Evolutionary conservation across 2,329 filamentous ascomycete species (phyloP).

Genomic region (Colletotrichum sp.): DNA sequence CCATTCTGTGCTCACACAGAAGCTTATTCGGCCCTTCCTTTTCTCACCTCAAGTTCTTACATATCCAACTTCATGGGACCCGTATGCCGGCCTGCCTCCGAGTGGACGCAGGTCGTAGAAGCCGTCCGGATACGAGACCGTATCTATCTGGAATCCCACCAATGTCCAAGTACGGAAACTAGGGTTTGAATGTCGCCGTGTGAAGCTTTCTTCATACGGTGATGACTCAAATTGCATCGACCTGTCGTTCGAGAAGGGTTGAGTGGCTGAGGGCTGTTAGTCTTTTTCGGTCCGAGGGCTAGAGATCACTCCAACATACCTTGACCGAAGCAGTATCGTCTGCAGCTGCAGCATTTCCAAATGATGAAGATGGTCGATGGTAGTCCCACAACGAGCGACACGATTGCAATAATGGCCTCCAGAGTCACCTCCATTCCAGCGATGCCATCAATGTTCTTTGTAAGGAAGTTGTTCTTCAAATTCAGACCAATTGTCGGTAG

Average conservation of each 20-base stretch:
- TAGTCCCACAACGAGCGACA: background rate
- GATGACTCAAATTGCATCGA: background rate
- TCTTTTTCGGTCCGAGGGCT: no score
- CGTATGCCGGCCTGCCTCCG: background rate
- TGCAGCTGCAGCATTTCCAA: background rate
- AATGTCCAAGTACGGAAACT: background rate
- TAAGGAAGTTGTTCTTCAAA: no score
- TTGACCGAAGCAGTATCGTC: background rate
- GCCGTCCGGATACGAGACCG: accelerated
- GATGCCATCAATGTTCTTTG: no score
- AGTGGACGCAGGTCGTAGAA: background rate
- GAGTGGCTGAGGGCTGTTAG: background rate
- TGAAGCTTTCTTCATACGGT: background rate
- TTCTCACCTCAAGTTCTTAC: background rate
- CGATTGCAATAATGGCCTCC: conserved; percentile 6
- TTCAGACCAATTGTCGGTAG: no score
- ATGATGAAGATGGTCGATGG: background rate
- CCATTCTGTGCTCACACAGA: background rate
- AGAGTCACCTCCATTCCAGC: background rate
- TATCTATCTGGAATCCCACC: background rate
- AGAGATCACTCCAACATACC: background rate
- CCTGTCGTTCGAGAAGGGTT: background rate
- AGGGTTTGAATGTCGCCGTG: background rate
- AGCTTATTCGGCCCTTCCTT: background rate
- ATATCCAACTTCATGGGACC: background rate